Percentiles rank a stretch among this genome's conserved stretches.
phyloP scores from a whole-genome alignment of 2,329 filamentous ascomycete species.

The Phialophora macrospora region DNA sequence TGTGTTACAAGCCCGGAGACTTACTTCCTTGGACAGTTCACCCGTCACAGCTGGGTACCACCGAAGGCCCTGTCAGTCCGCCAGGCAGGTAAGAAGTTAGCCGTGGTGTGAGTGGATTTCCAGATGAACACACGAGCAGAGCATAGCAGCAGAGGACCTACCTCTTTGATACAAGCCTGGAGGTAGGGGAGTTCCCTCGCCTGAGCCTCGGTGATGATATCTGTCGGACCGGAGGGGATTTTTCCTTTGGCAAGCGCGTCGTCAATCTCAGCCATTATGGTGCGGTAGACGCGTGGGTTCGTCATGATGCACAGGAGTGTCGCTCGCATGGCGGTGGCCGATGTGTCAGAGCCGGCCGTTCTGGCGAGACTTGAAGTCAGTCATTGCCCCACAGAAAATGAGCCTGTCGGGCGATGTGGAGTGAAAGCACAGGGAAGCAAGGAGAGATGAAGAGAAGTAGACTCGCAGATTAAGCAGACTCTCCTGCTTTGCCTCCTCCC shows the following conservation, averaged over 20 bases:
- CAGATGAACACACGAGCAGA: too few relatives aligned
- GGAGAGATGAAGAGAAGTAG: too few relatives aligned
- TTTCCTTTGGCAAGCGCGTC: constrained; percentile 10
- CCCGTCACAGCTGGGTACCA: constrained; percentile 53
- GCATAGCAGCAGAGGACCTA: neutral
- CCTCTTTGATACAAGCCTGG: constrained; percentile 57
- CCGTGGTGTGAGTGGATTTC: too few relatives aligned
- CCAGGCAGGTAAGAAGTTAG: too few relatives aligned
- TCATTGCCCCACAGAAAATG: neutral
- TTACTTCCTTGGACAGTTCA: constrained; percentile 42
- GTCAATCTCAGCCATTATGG: constrained; percentile 30
- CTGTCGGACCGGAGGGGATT: constrained; percentile 14
- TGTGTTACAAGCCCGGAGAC: neutral
- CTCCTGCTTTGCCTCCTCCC: constrained; percentile 29
- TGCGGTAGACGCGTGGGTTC: constrained; percentile 27
- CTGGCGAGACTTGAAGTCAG: constrained; percentile 8
- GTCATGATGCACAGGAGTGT: constrained; percentile 30
- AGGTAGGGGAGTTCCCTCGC: constrained; percentile 53
- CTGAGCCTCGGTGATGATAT: constrained; percentile 39
- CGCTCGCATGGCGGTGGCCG: constrained; percentile 30
- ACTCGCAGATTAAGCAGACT: constrained; percentile 26
- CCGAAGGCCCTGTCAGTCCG: constrained; percentile 45
- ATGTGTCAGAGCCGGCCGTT: constrained; percentile 33
- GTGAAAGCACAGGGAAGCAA: neutral
- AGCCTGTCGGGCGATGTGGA: neutral